These are phyloP conservation scores for Spinellus fusiger DNA, from an alignment of 192 early-diverging fungal genomes.

Conservation along the genomic window DNA sequence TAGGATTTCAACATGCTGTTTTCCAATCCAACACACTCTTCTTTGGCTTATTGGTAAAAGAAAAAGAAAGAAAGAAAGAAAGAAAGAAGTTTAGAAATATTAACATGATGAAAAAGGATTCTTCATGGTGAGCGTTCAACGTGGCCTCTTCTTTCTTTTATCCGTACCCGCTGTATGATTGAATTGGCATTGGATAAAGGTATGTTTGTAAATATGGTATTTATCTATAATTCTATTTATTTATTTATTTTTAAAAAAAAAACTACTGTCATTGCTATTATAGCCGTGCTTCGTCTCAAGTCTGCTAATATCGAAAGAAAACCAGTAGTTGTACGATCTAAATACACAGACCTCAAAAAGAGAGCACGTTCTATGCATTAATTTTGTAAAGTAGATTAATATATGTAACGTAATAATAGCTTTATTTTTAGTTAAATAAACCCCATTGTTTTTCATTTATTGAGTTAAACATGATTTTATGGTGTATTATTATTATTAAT, in stretches of 20 bases:
- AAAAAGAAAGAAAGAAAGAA: too few species aligned
- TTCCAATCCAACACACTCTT: conserved; percentile 59
- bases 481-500: too few species aligned
- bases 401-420: not conserved
- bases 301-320: conserved; percentile 9
- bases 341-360: conserved; percentile 8
- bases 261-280: not conserved
- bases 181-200: conserved; percentile 62
- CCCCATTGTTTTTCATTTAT: too few species aligned
- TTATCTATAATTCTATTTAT: not conserved
- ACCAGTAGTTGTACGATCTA: conserved; percentile 10
- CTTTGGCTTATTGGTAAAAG: conserved; percentile 42
- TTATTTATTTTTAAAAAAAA: not conserved
- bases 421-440: not conserved
- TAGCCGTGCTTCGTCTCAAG: conserved; percentile 17
- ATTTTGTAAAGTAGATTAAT: not conserved
- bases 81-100: too few species aligned
- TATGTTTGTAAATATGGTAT: conserved; percentile 7
- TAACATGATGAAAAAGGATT: conserved; percentile 55
- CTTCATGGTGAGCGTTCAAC: conserved; percentile 73
- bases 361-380: conserved; percentile 22
- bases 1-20: conserved; percentile 64
- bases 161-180: conserved; percentile 60
- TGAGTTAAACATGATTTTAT: too few species aligned
- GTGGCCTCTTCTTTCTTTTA: conserved; percentile 69